phyloP scores from a whole-genome alignment of 352 stramenopile genomes.

The Phytophthora tentaculata region DNA sequence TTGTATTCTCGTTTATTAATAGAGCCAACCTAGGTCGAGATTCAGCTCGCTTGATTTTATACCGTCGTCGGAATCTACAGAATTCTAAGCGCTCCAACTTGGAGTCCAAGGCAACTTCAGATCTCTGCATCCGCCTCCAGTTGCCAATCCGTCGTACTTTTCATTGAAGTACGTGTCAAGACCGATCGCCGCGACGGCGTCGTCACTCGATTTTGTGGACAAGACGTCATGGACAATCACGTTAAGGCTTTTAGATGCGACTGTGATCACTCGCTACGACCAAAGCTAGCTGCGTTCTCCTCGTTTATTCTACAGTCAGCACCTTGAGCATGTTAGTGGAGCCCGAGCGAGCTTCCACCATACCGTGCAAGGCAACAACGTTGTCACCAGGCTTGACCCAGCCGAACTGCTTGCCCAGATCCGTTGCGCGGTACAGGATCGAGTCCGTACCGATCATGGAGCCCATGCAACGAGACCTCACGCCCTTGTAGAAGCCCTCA shows the following conservation, averaged over 20 bases:
- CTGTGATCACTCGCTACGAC: conserved; percentile 4
- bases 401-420: conserved; percentile 87
- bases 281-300: conserved; percentile 4
- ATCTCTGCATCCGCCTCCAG: neutral
- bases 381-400: conserved; percentile 90
- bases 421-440: conserved; percentile 89
- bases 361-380: conserved; percentile 90
- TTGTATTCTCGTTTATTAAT: too few species aligned
- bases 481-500: conserved; percentile 76
- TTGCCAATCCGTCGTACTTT: conserved; percentile 20
- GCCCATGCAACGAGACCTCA: conserved; percentile 71
- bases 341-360: conserved; percentile 86
- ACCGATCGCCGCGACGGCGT: conserved; percentile 2
- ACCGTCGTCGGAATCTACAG: too few species aligned
- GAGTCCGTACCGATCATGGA: conserved; percentile 92
- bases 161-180: conserved; percentile 20
- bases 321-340: conserved; percentile 94
- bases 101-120: neutral
- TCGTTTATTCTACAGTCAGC: conserved; percentile 80
- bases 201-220: neutral
- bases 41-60: too few species aligned
- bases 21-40: too few species aligned
- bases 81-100: neutral
- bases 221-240: neutral
- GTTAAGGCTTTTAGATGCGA: neutral